Conservation (phyloP, 352 stramenopile genomes). For the Phytophthora pisi region DNA sequence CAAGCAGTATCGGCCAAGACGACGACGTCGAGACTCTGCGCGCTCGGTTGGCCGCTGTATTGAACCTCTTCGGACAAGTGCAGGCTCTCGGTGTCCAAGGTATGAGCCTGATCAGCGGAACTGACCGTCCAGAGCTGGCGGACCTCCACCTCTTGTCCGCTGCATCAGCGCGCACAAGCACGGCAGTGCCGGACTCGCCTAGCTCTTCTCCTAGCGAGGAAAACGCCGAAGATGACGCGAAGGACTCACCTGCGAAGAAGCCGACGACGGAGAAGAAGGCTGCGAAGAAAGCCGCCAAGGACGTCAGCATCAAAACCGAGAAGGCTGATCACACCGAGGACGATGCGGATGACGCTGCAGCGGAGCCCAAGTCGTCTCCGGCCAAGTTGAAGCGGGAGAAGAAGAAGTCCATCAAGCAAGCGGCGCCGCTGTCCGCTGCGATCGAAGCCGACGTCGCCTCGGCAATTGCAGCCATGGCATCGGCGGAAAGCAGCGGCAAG, state of each 20-base stretch:
- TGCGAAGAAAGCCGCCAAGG: not conserved
- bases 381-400: constrained; percentile 31
- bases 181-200: constrained; percentile 15
- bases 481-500: constrained; percentile 24
- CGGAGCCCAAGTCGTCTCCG: constrained; percentile 27
- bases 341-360: constrained; percentile 8
- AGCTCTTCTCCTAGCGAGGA: constrained; percentile 14
- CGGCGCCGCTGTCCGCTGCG: constrained; percentile 19
- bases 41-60: constrained; percentile 23
- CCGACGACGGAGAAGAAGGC: constrained; percentile 7
- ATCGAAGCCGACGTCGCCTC: constrained; percentile 32
- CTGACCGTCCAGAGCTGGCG: constrained; percentile 14
- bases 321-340: not conserved
- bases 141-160: constrained; percentile 34
- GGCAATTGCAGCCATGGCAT: constrained; percentile 31
- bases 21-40: constrained; percentile 25
- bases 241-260: constrained; percentile 8
- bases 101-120: constrained; percentile 17
- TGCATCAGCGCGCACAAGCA: constrained; percentile 20
- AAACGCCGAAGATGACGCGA: constrained; percentile 2
- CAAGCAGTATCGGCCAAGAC: constrained; percentile 16
- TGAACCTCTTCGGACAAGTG: constrained; percentile 34
- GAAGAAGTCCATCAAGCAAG: constrained; percentile 32
- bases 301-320: constrained; percentile 3
- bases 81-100: constrained; percentile 35